A percentile compares a stretch with the other conserved stretches of the same genome.
phyloP scores from a whole-genome alignment of 1,139 yeast genomes.

The Protomyces inundatus region DNA sequence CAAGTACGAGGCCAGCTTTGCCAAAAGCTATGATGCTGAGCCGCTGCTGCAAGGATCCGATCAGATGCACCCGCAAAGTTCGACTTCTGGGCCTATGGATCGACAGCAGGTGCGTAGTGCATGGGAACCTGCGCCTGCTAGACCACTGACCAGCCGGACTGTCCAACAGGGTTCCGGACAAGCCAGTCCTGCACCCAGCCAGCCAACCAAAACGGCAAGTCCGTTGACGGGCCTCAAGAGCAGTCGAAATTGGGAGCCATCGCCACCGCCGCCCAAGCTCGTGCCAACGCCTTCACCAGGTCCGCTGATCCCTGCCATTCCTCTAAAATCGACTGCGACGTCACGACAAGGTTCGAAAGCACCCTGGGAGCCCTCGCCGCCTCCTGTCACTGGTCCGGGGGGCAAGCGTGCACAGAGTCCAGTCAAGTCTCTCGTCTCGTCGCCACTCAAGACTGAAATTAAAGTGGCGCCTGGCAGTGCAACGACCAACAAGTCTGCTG shows the following conservation, averaged over 20 bases:
- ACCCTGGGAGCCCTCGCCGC: conserved; percentile 25
- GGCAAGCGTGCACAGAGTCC: conserved; percentile 12
- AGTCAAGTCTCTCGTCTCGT: background rate
- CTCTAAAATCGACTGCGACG: background rate
- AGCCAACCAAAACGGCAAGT: background rate
- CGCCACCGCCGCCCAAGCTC: conserved; percentile 5
- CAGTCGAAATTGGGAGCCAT: conserved; percentile 22
- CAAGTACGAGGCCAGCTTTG: conserved; percentile 10
- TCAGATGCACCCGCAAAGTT: background rate
- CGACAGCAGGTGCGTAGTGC: background rate
- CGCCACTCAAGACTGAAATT: background rate
- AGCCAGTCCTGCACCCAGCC: background rate
- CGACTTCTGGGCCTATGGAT: background rate
- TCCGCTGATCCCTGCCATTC: background rate
- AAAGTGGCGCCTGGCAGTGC: background rate
- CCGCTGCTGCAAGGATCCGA: background rate
- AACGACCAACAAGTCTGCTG: background rate
- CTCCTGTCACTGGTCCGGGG: background rate
- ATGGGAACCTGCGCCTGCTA: conserved; percentile 12
- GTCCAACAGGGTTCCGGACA: too few species aligned
- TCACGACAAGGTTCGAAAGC: background rate
- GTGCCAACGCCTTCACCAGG: conserved; percentile 10
- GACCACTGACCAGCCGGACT: background rate
- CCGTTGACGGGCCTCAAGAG: conserved; percentile 1
- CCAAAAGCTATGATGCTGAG: background rate